Conservation (phyloP, 2,329 filamentous ascomycete species). For the Colletotrichum sp. region DNA sequence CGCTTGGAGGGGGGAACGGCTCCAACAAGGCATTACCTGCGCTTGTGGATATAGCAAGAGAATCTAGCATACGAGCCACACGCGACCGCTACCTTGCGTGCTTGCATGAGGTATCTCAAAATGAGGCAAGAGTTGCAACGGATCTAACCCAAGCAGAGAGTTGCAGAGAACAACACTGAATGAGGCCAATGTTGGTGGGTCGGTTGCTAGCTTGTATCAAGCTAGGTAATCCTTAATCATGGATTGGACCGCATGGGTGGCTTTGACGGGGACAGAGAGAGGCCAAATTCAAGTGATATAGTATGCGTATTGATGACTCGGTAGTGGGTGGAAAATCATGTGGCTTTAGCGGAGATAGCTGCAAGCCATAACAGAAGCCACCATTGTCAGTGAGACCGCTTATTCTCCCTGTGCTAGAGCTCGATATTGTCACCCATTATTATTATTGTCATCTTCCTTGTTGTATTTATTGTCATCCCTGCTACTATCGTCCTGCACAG, state of each 20-base stretch:
- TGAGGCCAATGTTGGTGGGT: background rate
- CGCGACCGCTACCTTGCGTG: background rate
- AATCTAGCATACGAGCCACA: background rate
- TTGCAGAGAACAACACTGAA: background rate
- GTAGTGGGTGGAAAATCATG: background rate
- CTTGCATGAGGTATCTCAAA: background rate
- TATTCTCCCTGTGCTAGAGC: background rate
- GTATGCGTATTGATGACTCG: background rate
- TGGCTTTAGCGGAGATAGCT: background rate
- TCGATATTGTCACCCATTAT: background rate
- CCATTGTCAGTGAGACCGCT: background rate
- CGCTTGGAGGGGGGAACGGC: background rate
- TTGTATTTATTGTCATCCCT: background rate
- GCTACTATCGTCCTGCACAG: background rate
- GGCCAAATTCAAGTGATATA: background rate
- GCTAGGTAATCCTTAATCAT: background rate
- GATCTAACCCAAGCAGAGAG: background rate
- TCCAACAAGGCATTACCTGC: background rate
- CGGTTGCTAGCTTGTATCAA: background rate
- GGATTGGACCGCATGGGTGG: background rate
- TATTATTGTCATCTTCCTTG: background rate
- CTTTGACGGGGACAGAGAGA: background rate
- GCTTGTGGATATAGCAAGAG: background rate
- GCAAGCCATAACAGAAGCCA: background rate
- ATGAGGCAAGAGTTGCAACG: background rate